Percentiles rank a stretch among this genome's conserved stretches.
Conservation (phyloP, 2,329 filamentous ascomycete species). For the Fusarium sp. region DNA sequence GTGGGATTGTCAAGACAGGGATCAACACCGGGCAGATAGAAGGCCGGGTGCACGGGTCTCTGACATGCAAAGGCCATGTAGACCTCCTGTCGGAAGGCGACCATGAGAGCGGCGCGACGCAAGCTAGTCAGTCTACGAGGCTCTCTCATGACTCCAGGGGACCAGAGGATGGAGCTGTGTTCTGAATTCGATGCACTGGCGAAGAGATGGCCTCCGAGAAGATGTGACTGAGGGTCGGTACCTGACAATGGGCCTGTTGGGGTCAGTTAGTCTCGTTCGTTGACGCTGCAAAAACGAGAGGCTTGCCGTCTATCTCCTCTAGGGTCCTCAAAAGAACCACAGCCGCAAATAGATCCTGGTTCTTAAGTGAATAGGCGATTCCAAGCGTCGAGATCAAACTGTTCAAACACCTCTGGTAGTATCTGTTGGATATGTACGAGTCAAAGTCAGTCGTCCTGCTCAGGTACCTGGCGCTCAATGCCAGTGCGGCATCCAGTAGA, state of each 20-base stretch:
- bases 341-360: conserved; percentile 3
- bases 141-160: neutral
- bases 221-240: neutral
- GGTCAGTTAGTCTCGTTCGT: neutral
- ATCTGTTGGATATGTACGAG: neutral
- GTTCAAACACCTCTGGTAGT: neutral
- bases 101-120: neutral
- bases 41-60: neutral
- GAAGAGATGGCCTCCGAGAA: neutral
- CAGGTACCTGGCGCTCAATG: neutral
- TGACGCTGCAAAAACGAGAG: too few relatives aligned
- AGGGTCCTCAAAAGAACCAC: neutral
- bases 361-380: neutral
- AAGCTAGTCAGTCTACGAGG: neutral
- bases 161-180: neutral
- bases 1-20: neutral
- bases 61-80: conserved; percentile 4
- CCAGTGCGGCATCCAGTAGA: neutral
- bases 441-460: conserved; percentile 1
- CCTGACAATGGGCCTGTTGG: neutral
- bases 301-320: neutral
- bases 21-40: neutral
- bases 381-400: neutral
- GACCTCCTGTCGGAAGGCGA: neutral
- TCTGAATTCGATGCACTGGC: conserved; percentile 1